Evolutionary conservation across 2,329 filamentous ascomycete species (phyloP).

Genomic region (Graphiopsis chlorocephala): DNA sequence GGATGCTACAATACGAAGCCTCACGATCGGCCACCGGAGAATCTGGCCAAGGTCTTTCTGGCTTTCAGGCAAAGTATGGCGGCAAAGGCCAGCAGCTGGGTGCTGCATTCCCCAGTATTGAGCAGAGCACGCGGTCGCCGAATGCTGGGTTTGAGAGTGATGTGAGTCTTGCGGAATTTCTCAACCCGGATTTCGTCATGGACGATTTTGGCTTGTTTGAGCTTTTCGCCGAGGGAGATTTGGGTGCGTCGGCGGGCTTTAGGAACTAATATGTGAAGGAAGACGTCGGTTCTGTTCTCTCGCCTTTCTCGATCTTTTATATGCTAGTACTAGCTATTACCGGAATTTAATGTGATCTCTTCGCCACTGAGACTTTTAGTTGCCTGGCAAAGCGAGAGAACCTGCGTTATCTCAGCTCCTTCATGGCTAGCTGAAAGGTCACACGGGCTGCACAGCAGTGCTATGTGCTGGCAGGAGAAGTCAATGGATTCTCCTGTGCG

Average conservation of each 20-base stretch:
- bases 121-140: not conserved
- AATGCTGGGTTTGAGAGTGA: not conserved
- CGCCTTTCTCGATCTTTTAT: not conserved
- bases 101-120: not conserved
- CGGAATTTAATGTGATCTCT: not conserved
- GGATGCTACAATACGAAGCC: constrained; percentile 14
- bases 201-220: constrained; percentile 8
- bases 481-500: not conserved
- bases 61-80: not conserved
- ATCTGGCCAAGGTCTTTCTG: not conserved
- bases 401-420: not conserved
- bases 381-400: not conserved
- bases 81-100: not conserved
- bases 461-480: not conserved
- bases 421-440: not conserved
- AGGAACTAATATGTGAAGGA: not conserved
- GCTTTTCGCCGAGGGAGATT: not conserved
- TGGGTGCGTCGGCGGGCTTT: not conserved
- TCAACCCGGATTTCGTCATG: constrained; percentile 4
- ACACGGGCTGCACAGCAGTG: not conserved
- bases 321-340: not conserved
- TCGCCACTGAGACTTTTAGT: not conserved
- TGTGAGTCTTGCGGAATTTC: not conserved
- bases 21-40: not conserved
- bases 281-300: not conserved